A percentile compares a stretch with the other conserved stretches of the same genome.
phyloP scores from a whole-genome alignment of 2,329 filamentous ascomycete species.

The Phyllosticta ampelicida region DNA sequence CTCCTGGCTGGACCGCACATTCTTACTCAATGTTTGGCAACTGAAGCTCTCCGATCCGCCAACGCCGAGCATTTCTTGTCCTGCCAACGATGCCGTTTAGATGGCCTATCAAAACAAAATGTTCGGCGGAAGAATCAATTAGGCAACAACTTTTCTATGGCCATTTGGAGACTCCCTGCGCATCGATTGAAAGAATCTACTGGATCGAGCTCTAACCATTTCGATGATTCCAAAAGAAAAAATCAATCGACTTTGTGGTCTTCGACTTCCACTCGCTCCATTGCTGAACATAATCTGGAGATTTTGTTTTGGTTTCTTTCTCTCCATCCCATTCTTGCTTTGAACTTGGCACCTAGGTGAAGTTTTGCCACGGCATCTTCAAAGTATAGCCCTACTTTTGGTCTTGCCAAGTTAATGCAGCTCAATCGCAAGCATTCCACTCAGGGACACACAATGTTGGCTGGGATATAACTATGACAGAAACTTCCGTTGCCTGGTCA shows the following conservation, averaged over 20 bases:
- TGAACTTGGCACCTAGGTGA: background rate
- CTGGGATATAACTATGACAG: background rate
- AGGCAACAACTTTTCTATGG: background rate
- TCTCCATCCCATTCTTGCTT: background rate
- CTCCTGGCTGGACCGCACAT: background rate
- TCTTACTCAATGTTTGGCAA: background rate
- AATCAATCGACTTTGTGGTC: background rate
- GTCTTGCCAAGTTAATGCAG: background rate
- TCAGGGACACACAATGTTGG: background rate
- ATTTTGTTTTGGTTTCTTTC: background rate
- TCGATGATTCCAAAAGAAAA: background rate
- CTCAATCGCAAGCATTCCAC: slow-evolving; percentile 1
- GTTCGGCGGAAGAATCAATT: background rate
- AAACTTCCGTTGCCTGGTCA: slow-evolving; percentile 1
- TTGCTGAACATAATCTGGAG: background rate
- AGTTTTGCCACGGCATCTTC: background rate
- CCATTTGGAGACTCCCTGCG: no score
- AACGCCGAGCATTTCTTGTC: background rate
- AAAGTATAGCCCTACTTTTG: background rate
- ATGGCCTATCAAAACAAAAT: background rate
- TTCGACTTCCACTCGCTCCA: background rate
- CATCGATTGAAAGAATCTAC: background rate
- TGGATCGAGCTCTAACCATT: no score
- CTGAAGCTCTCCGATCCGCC: background rate
- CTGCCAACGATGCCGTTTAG: background rate